Conservation (phyloP, 495 filamentous ascomycete genomes). For the Rostrohypoxylon terebratum region DNA sequence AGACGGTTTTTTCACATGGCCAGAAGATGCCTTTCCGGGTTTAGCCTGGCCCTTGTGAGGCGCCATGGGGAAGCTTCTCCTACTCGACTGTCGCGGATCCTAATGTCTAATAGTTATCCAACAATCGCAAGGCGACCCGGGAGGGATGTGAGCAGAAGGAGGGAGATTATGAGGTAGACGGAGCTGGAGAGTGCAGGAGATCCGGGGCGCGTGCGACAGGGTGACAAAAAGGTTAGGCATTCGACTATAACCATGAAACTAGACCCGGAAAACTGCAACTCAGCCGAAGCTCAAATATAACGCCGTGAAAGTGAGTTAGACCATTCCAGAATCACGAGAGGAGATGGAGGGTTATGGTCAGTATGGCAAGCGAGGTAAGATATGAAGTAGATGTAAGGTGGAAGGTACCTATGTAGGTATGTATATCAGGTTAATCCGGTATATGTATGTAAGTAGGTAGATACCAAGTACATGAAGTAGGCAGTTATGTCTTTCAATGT, state of each 20-base stretch:
- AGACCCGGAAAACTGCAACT: slow-evolving; percentile 46
- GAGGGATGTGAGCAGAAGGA: slow-evolving; percentile 9
- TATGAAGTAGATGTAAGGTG: background rate
- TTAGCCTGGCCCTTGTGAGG: slow-evolving; percentile 42
- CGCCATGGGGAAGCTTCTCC: slow-evolving; percentile 37
- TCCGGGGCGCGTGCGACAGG: slow-evolving; percentile 35
- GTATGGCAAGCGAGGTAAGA: background rate
- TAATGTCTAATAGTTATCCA: slow-evolving; percentile 7
- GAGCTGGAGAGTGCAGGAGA: slow-evolving; percentile 28
- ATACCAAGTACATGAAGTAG: too few relatives aligned
- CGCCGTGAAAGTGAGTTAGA: slow-evolving; percentile 34
- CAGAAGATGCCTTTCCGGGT: slow-evolving; percentile 41
- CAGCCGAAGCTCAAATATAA: slow-evolving; percentile 44
- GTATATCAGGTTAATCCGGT: background rate
- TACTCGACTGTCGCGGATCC: slow-evolving; percentile 11
- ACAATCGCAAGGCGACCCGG: slow-evolving; percentile 6
- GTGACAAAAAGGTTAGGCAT: slow-evolving; percentile 37
- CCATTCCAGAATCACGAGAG: slow-evolving; percentile 30
- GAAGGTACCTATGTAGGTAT: background rate
- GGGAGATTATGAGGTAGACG: background rate
- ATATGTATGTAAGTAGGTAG: background rate
- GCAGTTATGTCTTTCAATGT: too few relatives aligned
- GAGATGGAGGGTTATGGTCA: background rate
- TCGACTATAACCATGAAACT: slow-evolving; percentile 28
- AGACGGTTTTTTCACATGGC: slow-evolving; percentile 42